Percentiles rank a stretch among this genome's conserved stretches.
Conservation (phyloP, 2,329 filamentous ascomycete species). For the Colletotrichum eremochloae region DNA sequence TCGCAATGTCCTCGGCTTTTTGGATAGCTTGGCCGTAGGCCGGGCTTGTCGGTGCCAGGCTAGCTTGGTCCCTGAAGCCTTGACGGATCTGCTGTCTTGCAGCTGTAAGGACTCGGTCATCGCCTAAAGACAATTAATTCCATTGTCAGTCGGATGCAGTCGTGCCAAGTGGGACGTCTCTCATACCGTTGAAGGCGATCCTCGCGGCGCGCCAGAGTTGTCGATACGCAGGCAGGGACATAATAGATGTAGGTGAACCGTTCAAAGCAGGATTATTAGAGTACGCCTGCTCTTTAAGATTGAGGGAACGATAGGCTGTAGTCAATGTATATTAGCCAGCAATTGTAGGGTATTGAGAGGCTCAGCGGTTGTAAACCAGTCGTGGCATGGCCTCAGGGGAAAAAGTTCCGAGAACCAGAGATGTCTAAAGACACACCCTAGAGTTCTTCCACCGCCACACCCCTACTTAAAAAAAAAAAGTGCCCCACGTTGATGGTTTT, state of each 20-base stretch:
- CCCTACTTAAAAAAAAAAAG: neutral
- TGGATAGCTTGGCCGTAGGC: conserved; percentile 75
- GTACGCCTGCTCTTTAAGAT: neutral
- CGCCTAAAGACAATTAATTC: conserved; percentile 67
- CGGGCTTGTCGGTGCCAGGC: conserved; percentile 68
- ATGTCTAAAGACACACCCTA: conserved; percentile 10
- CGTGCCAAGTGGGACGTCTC: no score
- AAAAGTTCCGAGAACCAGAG: neutral
- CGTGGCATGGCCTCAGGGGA: neutral
- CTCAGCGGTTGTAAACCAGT: neutral
- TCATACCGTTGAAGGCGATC: conserved; percentile 84
- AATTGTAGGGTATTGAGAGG: neutral
- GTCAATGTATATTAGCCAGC: neutral
- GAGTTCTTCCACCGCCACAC: neutral
- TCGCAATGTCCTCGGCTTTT: conserved; percentile 86
- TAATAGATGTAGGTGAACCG: conserved; percentile 45
- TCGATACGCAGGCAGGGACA: conserved; percentile 84
- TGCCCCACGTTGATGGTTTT: conserved; percentile 31
- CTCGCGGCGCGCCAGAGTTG: conserved; percentile 83
- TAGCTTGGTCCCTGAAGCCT: conserved; percentile 78
- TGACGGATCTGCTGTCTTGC: conserved; percentile 80
- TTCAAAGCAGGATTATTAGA: neutral
- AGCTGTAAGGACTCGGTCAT: conserved; percentile 75
- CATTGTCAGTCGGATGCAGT: conserved; percentile 17
- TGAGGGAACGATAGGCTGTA: neutral